These are phyloP conservation scores for Tephrocybe sp. DNA, from an alignment of 768 basidiomycete species.

Conservation along the genomic window DNA sequence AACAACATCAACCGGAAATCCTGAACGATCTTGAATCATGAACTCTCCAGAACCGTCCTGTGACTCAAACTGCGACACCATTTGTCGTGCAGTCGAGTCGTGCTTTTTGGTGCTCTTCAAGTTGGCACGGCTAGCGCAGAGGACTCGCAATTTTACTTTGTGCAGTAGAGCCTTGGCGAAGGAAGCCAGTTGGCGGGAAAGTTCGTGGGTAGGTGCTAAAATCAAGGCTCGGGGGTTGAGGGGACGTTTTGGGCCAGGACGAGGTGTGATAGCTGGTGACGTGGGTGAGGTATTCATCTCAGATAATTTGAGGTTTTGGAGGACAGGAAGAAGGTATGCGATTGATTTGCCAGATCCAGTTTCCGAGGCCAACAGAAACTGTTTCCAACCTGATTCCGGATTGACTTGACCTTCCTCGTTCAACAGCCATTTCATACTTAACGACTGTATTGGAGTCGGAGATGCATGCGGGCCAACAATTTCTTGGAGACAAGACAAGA, in stretches of 20 bases:
- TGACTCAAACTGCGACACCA: slow-evolving; percentile 36
- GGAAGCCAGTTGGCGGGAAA: slow-evolving; percentile 72
- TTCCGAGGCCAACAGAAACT: slow-evolving; percentile 79
- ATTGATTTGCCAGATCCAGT: slow-evolving; percentile 92
- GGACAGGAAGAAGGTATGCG: slow-evolving; percentile 82
- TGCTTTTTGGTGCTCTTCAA: slow-evolving; percentile 25
- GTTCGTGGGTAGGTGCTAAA: slow-evolving; percentile 87
- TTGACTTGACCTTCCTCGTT: slow-evolving; percentile 18
- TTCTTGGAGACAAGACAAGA: slow-evolving; percentile 55
- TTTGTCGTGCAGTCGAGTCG: slow-evolving; percentile 46
- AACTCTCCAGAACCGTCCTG: slow-evolving; percentile 18
- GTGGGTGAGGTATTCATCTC: slow-evolving; percentile 40
- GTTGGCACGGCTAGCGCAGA: slow-evolving; percentile 68
- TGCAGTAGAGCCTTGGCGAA: slow-evolving; percentile 78
- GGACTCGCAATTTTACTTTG: slow-evolving; percentile 69
- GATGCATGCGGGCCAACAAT: slow-evolving; percentile 51
- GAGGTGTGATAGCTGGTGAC: neutral
- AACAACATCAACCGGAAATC: slow-evolving; percentile 44
- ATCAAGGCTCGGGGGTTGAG: slow-evolving; percentile 75
- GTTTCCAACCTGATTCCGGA: slow-evolving; percentile 31
- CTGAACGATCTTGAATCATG: slow-evolving; percentile 20
- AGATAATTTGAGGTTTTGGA: slow-evolving; percentile 71
- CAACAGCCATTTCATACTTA: slow-evolving; percentile 67
- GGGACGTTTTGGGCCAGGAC: slow-evolving; percentile 21
- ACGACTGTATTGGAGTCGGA: slow-evolving; percentile 79